Conservation (phyloP, 176 grass and related monocot species). For the Lolium perenne region DNA sequence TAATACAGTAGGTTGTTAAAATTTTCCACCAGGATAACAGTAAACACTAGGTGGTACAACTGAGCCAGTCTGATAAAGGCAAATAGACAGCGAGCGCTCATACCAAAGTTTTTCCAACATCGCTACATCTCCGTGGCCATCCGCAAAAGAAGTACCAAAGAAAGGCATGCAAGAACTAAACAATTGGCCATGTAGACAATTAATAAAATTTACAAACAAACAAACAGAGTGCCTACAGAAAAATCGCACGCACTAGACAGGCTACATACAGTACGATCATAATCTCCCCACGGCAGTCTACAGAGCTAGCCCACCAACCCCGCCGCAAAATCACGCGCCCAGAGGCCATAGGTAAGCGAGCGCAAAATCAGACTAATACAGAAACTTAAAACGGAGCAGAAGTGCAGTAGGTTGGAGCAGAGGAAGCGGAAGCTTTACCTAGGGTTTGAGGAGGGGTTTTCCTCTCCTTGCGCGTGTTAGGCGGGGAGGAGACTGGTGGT, state of each 20-base stretch:
- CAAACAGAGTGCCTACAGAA: no score
- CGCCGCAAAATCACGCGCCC: no score
- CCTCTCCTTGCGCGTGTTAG: background rate
- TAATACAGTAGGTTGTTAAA: background rate
- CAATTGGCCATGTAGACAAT: no score
- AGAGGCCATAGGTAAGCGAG: background rate
- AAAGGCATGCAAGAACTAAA: no score
- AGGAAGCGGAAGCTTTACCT: constrained; percentile 30
- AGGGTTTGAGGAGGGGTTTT: background rate
- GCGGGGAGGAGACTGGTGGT: constrained; percentile 35
- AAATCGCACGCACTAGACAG: no score
- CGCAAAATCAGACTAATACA: background rate
- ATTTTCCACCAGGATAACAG: background rate
- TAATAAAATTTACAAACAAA: no score
- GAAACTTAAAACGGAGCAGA: background rate
- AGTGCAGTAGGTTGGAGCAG: background rate
- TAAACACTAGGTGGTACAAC: no score
- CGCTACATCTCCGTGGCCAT: background rate
- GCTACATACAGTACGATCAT: no score
- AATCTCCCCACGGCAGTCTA: no score
- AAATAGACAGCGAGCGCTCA: no score
- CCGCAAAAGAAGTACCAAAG: no score
- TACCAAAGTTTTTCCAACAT: background rate
- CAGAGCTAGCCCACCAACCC: no score
- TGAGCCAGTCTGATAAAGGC: background rate